Evolutionary conservation across 1,284 basidiomycete genomes (phyloP).

Genomic region (Ceratobasidium theobromae): DNA sequence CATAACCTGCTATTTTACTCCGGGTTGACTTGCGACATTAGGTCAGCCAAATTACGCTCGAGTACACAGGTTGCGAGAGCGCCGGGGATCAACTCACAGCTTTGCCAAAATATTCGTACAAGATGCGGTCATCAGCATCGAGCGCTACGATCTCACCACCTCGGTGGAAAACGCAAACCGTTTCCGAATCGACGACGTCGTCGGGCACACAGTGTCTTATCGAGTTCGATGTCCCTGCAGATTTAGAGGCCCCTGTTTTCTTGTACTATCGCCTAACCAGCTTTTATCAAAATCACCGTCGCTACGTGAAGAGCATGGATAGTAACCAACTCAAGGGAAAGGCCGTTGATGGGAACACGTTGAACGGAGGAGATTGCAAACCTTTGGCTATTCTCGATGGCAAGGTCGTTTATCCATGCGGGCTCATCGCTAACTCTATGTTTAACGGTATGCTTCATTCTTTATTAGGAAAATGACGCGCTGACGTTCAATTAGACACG

Average conservation of each 20-base stretch:
- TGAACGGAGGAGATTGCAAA: constrained; percentile 84
- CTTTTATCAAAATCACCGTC: constrained; percentile 97
- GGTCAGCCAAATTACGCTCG: constrained; percentile 92
- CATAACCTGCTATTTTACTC: neutral
- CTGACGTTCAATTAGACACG: constrained; percentile 60
- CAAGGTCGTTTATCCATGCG: constrained; percentile 87
- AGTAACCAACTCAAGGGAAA: constrained; percentile 85
- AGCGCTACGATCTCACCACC: constrained; percentile 51
- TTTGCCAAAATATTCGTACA: constrained; percentile 75
- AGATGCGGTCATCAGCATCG: constrained; percentile 60
- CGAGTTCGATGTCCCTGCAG: constrained; percentile 78
- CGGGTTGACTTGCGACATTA: constrained; percentile 40
- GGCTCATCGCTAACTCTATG: constrained; percentile 95
- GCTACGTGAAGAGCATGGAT: constrained; percentile 93
- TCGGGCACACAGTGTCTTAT: constrained; percentile 65
- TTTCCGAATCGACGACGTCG: constrained; percentile 46
- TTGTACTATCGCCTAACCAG: constrained; percentile 97
- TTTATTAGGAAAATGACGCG: neutral
- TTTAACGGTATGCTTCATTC: constrained; percentile 77
- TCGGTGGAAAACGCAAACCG: constrained; percentile 67
- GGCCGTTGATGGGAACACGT: constrained; percentile 51
- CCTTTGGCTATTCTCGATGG: constrained; percentile 65
- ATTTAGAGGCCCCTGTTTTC: constrained; percentile 77
- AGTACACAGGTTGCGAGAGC: constrained; percentile 91
- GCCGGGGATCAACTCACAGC: constrained; percentile 57